phyloP scores from a whole-genome alignment of 179 eudicot species.

The Amaranthus tricolor region DNA sequence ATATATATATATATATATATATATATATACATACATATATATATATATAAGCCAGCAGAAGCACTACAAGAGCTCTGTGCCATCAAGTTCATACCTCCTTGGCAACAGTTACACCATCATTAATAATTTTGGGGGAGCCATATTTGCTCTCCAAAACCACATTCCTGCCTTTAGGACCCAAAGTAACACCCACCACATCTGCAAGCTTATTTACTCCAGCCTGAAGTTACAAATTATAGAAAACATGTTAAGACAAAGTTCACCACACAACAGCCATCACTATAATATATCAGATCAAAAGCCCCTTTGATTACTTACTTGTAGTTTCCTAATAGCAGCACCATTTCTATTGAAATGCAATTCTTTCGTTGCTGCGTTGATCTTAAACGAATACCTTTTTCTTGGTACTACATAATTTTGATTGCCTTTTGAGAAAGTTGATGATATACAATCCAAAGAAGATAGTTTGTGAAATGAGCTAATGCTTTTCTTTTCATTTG shows the following conservation, averaged over 20 bases:
- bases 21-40: too few relatives aligned
- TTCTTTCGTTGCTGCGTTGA: conserved; percentile 63
- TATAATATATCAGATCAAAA: neutral
- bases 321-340: conserved; percentile 79
- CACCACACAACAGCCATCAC: neutral
- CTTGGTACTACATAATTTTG: conserved; percentile 30
- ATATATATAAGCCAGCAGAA: neutral
- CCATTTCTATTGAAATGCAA: conserved; percentile 93
- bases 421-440: conserved; percentile 38
- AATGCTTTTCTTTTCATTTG: conserved; percentile 41
- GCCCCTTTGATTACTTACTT: conserved; percentile 38
- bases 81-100: conserved; percentile 53
- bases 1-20: too few relatives aligned
- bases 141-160: conserved; percentile 97
- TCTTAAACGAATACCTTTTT: conserved; percentile 41
- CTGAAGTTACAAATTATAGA: conserved; percentile 31
- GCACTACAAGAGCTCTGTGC: neutral
- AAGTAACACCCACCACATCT: conserved; percentile 94
- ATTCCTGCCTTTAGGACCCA: conserved; percentile 96
- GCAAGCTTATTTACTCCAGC: conserved; percentile 84
- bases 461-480: conserved; percentile 50
- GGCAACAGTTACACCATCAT: conserved; percentile 99
- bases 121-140: conserved; percentile 94
- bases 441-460: conserved; percentile 61
- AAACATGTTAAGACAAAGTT: neutral